These are phyloP conservation scores for Umbelopsis ramanniana DNA, from an alignment of 192 early-diverging fungal species.

Conservation along the genomic window DNA sequence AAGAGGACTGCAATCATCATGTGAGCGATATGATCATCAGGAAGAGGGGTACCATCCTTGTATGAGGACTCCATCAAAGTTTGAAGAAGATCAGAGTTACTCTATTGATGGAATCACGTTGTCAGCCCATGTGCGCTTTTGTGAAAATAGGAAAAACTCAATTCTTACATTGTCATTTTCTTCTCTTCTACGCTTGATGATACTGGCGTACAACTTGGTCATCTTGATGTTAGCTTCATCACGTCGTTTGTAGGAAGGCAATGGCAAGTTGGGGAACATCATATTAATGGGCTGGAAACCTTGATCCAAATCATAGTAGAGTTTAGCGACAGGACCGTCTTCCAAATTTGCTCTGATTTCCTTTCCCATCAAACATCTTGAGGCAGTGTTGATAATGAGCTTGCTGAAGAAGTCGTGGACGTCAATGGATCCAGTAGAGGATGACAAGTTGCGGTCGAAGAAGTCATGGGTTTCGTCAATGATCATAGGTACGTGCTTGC, in stretches of 20 bases:
- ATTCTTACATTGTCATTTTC: slow-evolving; percentile 38
- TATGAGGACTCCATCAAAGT: slow-evolving; percentile 84
- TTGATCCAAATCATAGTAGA: slow-evolving; percentile 94
- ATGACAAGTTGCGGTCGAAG: slow-evolving; percentile 67
- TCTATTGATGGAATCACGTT: slow-evolving; percentile 1
- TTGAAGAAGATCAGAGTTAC: slow-evolving; percentile 73
- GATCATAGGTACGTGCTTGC: slow-evolving; percentile 87
- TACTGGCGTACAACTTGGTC: slow-evolving; percentile 75
- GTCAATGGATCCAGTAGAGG: slow-evolving; percentile 62
- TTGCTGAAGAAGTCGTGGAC: slow-evolving; percentile 83
- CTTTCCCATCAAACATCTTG: slow-evolving; percentile 91
- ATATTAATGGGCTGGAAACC: slow-evolving; percentile 96
- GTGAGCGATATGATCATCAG: slow-evolving; percentile 86
- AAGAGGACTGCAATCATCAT: slow-evolving; percentile 98
- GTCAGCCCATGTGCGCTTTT: not conserved
- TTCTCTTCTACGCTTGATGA: slow-evolving; percentile 80
- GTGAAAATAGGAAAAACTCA: not conserved
- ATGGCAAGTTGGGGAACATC: slow-evolving; percentile 90
- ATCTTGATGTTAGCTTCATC: slow-evolving; percentile 86
- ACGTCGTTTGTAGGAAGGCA: slow-evolving; percentile 83
- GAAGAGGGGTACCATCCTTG: slow-evolving; percentile 84
- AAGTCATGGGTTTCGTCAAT: slow-evolving; percentile 81
- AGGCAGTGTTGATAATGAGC: slow-evolving; percentile 93
- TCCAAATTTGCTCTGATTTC: slow-evolving; percentile 89
- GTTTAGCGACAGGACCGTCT: slow-evolving; percentile 62